Percentiles rank a stretch among this genome's conserved stretches.
Conservation (phyloP, 176 grass and related monocot genomes). For the Elymus sibiricus region DNA sequence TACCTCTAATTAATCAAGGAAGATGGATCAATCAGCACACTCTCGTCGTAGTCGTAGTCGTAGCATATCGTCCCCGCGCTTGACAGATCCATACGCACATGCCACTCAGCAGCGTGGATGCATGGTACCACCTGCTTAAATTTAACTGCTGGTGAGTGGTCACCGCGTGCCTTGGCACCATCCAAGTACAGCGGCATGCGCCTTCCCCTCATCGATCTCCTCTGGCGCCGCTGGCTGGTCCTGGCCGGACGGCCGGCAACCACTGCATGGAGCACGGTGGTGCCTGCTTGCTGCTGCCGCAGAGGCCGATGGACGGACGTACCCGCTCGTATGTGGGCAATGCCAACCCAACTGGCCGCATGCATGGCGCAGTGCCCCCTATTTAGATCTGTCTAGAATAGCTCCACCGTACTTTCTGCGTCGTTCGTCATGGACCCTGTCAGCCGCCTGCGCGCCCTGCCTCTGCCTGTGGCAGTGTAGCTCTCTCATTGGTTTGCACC, state of each 20-base stretch:
- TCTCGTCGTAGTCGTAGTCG: neutral
- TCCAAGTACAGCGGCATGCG: slow-evolving; percentile 6
- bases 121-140: neutral
- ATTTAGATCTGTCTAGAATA: slow-evolving; percentile 38
- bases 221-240: slow-evolving; percentile 29
- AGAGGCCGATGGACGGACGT: slow-evolving; percentile 24
- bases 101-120: neutral
- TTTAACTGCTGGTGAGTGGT: neutral
- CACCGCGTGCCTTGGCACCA: neutral
- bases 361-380: slow-evolving; percentile 7
- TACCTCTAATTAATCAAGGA: too few species aligned
- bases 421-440: neutral
- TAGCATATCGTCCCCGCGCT: neutral
- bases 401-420: neutral
- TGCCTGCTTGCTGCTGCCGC: neutral
- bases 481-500: neutral
- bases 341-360: neutral
- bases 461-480: neutral
- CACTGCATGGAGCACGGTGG: slow-evolving; percentile 32
- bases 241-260: slow-evolving; percentile 17
- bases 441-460: neutral
- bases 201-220: neutral
- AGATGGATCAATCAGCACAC: neutral
- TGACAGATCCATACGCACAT: neutral
- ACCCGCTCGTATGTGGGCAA: neutral